Conservation (phyloP, 176 grass and related monocot species). For the Zizania latifolia region DNA sequence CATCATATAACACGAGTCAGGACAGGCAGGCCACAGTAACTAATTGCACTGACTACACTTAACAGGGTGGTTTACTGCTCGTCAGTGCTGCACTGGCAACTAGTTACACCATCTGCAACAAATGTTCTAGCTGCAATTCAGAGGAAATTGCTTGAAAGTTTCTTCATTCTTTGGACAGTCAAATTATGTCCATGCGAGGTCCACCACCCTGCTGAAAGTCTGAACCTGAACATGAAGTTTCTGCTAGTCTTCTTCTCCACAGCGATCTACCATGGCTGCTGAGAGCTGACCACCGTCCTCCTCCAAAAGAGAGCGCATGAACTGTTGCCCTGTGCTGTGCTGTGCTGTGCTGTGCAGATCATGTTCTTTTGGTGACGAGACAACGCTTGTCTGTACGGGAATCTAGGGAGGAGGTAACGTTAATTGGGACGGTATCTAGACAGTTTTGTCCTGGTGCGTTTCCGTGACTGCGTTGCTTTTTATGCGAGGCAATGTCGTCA, state of each 20-base stretch:
- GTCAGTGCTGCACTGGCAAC: too few relatives aligned
- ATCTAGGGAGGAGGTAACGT: too few relatives aligned
- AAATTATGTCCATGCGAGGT: background rate
- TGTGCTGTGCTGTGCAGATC: background rate
- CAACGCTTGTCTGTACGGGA: slow-evolving; percentile 40
- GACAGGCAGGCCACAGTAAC: background rate
- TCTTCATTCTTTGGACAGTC: background rate
- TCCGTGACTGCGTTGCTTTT: background rate
- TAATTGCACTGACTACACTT: background rate
- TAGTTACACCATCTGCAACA: background rate
- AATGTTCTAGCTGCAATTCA: background rate
- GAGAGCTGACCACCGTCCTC: too few relatives aligned
- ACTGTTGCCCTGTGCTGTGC: background rate
- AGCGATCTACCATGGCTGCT: background rate
- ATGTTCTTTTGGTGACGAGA: slow-evolving; percentile 20
- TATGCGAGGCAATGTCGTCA: background rate
- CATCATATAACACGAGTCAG: slow-evolving; percentile 11
- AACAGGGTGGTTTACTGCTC: too few relatives aligned
- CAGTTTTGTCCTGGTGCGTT: too few relatives aligned
- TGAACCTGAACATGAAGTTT: background rate
- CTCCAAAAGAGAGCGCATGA: too few relatives aligned
- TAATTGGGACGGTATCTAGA: too few relatives aligned
- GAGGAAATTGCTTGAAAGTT: background rate
- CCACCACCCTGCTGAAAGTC: background rate
- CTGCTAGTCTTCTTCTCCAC: background rate